phyloP scores from a whole-genome alignment of 225 moss, liverwort and hornwort species.

The Sphagnum tenellum region DNA sequence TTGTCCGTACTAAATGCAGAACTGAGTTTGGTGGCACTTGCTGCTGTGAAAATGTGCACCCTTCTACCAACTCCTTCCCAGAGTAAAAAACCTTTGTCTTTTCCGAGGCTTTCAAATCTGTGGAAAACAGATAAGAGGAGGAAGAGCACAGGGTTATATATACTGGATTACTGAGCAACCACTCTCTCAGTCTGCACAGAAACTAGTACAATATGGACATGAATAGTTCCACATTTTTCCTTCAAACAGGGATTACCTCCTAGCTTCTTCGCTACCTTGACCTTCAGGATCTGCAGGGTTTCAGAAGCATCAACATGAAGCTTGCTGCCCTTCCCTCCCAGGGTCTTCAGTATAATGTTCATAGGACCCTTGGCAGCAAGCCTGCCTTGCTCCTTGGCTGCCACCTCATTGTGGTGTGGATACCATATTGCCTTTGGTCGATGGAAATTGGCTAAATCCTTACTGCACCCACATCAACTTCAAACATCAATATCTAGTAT shows the following conservation, averaged over 20 bases:
- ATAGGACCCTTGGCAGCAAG: slow-evolving; percentile 83
- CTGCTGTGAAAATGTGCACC: slow-evolving; percentile 86
- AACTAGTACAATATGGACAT: too few relatives aligned
- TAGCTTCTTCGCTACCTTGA: slow-evolving; percentile 82
- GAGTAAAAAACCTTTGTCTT: slow-evolving; percentile 82
- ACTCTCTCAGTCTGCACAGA: too few relatives aligned
- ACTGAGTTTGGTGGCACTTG: slow-evolving; percentile 98
- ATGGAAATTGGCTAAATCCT: slow-evolving; percentile 99
- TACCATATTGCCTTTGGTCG: slow-evolving; percentile 99
- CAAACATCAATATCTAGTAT: too few relatives aligned
- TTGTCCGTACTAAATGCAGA: slow-evolving; percentile 88
- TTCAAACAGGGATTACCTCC: slow-evolving; percentile 44
- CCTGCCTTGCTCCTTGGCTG: slow-evolving; percentile 98
- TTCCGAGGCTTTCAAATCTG: slow-evolving; percentile 94
- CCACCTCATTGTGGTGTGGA: slow-evolving; percentile 99
- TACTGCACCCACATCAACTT: slow-evolving; percentile 30
- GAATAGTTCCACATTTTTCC: too few relatives aligned
- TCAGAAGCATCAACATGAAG: slow-evolving; percentile 92
- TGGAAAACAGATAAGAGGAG: too few relatives aligned
- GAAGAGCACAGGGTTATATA: too few relatives aligned
- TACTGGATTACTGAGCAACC: too few relatives aligned
- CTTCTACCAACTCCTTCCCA: slow-evolving; percentile 85
- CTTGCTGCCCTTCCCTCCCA: slow-evolving; percentile 96
- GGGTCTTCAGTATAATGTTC: slow-evolving; percentile 95
- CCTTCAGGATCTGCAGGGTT: slow-evolving; percentile 69